These are phyloP conservation scores for Daldinia sp. DNA, from an alignment of 2,329 filamentous ascomycete genomes.

Conservation along the genomic window DNA sequence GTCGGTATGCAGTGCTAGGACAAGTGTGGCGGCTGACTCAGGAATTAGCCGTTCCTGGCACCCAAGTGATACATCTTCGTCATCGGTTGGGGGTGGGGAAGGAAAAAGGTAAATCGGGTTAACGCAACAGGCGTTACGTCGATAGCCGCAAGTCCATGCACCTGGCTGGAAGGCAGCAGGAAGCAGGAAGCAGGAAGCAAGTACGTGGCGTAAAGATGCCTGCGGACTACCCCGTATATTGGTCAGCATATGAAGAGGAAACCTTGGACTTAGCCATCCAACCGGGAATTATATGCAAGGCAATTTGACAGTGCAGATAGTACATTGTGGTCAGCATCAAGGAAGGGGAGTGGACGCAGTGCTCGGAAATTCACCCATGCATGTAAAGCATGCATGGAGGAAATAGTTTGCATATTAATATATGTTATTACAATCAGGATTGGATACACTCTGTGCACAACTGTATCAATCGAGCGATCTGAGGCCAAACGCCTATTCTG, in stretches of 20 bases:
- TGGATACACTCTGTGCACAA: not conserved
- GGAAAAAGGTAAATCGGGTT: slow-evolving; percentile 7
- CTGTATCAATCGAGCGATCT: not conserved
- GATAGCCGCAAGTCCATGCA: slow-evolving; percentile 24
- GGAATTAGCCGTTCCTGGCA: slow-evolving; percentile 11
- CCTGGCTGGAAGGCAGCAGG: slow-evolving; percentile 17
- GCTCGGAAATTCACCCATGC: slow-evolving; percentile 16
- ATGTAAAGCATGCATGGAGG: slow-evolving; percentile 16
- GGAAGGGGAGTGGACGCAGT: slow-evolving; percentile 8
- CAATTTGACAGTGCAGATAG: slow-evolving; percentile 17
- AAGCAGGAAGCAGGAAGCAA: not conserved
- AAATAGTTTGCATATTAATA: not conserved
- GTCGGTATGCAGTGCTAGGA: not conserved
- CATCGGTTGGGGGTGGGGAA: not conserved
- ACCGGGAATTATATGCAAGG: slow-evolving; percentile 32
- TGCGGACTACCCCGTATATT: not conserved
- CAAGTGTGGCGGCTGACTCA: slow-evolving; percentile 22
- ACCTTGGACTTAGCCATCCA: slow-evolving; percentile 3
- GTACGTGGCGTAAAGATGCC: not conserved
- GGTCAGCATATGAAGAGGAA: not conserved
- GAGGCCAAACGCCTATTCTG: not conserved
- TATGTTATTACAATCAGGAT: not conserved
- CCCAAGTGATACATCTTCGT: not conserved
- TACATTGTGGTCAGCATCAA: slow-evolving; percentile 2
- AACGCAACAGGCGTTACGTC: slow-evolving; percentile 14